Evolutionary conservation across 257 asterid genomes (phyloP), one percentile per base, ranked within the genome.

Genomic region (Nicotiana tabacum): DNA sequence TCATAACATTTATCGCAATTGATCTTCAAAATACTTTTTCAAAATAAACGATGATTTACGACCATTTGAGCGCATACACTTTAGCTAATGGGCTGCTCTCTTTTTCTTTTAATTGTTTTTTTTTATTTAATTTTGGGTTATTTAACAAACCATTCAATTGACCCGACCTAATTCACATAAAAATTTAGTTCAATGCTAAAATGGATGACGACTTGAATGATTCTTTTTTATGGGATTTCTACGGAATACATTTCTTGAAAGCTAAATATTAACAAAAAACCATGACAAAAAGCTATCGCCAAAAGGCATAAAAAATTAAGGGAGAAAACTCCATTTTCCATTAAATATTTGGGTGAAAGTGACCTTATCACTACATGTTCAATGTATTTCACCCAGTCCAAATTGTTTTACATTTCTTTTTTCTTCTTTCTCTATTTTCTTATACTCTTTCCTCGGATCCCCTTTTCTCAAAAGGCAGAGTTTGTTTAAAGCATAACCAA

Each of bases 351-450:
- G 61, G 11, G 15, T 39, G 84, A 81, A 81, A 64, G 53, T 8
- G 84, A 84, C 82, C 32, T 9, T 17, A 53, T 13, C 24, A 33
- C 18, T 74, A 13, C 43, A 29, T 61, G 46, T 85, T 78, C 88
- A 82, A 78, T 69, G 88, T n/a, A n/a, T 27, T 55, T 32, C 60
- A 16, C 67, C 12, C 4, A 0, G 70, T 69, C 56, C 58, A 66
- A 67, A 51, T 29, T 76, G 30, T 56, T 53, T 51, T 51, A 51
- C 39, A 48, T 51, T 51, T 76, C 10, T 10, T 27, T 72, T 35
- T 69, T n/a, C 33, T 70, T 76, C 46, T 51, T 0, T 76, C 72
- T 64, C 70, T 65, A 12, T 27, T 29, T 65, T 13, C 10, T 65
- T 65, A 33, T 16, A 17, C 53, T 67, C 30, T 67, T 67, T 9